Evolutionary conservation across 768 basidiomycete species (phyloP), one percentile per base, ranked within the genome.

Genomic region (Mycena metata): DNA sequence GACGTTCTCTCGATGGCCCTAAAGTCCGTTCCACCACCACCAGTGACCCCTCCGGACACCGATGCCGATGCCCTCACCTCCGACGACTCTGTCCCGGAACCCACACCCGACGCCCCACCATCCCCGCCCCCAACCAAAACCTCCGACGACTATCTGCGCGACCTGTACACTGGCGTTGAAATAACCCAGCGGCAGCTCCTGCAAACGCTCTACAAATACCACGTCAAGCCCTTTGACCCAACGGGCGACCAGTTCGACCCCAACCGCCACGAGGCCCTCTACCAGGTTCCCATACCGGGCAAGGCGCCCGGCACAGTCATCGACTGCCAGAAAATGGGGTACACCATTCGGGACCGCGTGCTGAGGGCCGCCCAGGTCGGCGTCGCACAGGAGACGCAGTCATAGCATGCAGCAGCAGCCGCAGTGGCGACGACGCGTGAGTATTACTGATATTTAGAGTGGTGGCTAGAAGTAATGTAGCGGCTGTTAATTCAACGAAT

Each of bases 341-440:
- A 95, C 83, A 95, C 85, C 82, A 96, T 99, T 83, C 98, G 97
- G 82, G 94, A 95, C 72, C 89, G 98, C 69, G 89, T 96, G 64
- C 80, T 99, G 78, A 88, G 98, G 64, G 95, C 98, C 5, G 96
- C 98, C 23, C 96, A 98, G 83, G 98, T 99, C 64, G 98, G 97
- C 64, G 96, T 98, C 30, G 96, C 91, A 19, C 93, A 95, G 80
- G 91, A 93, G 67, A 78, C 79, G 55, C 69, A 60, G 61, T 82
- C 83, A 81, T 81, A 77, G 75, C 64, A 69, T 30, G 30, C 30
- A 30, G 30, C 3, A 30, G 30, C 30, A 3, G 30, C 30, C n/a
- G n/a, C n/a, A n/a, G n/a, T n/a, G 30, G 30, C 30, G 30, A 3
- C 23, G 55, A n/a, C 19, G 17, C 24, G 56, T 47, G 51, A 73